phyloP scores from a whole-genome alignment of 2,329 filamentous ascomycete species.

The Trichoderma harzianum region DNA sequence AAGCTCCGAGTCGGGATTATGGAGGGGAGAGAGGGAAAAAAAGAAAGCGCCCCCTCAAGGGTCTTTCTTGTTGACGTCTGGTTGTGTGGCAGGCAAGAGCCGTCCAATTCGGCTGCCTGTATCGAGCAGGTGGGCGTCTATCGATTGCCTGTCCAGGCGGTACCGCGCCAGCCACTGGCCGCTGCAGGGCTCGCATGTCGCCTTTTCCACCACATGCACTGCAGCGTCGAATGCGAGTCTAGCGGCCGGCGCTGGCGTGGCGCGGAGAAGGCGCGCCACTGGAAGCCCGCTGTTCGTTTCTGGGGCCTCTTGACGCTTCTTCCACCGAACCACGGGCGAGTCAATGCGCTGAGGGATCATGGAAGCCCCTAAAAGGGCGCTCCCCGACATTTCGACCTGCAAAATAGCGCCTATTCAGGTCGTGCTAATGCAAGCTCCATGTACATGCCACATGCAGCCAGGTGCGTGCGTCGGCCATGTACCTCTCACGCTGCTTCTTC shows the following conservation, averaged over 20 bases:
- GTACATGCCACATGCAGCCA: not conserved
- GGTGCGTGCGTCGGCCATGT: not conserved
- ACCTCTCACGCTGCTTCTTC: not conserved
- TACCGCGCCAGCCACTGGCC: not conserved
- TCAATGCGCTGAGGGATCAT: not conserved
- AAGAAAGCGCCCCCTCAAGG: not conserved
- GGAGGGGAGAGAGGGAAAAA: not conserved
- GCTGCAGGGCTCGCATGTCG: not conserved
- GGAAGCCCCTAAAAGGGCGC: not conserved
- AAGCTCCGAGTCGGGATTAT: not conserved
- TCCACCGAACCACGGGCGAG: not conserved
- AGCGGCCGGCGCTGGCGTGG: not conserved
- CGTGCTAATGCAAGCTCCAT: not conserved
- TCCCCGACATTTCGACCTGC: not conserved
- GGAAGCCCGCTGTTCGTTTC: conserved; percentile 23
- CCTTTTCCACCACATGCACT: not conserved
- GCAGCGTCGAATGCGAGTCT: too few relatives aligned
- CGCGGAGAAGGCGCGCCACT: not conserved
- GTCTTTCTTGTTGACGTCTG: not conserved
- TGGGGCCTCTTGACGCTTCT: not conserved
- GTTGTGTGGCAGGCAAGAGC: not conserved
- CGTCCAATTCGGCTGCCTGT: conserved; percentile 10
- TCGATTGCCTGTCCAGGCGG: not conserved
- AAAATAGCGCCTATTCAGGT: not conserved
- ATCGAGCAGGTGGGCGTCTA: conserved; percentile 11